Conservation (phyloP, 495 filamentous ascomycete genomes). For the Hypomontagnella submonticulosa region DNA sequence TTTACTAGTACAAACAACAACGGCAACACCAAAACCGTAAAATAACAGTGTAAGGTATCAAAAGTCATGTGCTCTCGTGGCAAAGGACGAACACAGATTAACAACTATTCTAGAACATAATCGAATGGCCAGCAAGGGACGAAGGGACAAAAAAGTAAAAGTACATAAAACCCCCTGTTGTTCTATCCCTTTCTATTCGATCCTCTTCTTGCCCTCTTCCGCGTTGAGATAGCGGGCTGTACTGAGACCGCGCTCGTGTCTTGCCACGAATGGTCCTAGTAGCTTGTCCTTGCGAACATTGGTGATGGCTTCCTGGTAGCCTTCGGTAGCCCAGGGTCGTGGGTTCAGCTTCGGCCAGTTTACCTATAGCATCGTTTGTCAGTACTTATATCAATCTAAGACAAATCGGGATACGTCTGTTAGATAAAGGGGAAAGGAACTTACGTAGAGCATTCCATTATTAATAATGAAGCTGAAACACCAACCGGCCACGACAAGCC, state of each 20-base stretch:
- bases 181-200: constrained; percentile 65
- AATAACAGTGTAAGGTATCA: background rate
- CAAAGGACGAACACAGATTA: background rate
- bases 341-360: constrained; percentile 98
- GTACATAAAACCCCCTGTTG: constrained; percentile 12
- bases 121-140: constrained; percentile 8
- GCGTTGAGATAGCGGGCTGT: constrained; percentile 80
- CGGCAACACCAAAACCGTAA: background rate
- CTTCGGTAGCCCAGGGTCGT: constrained; percentile 82
- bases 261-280: constrained; percentile 75
- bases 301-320: constrained; percentile 85
- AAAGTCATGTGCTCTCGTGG: too few relatives aligned
- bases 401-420: background rate
- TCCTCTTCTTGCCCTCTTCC: constrained; percentile 97
- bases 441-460: constrained; percentile 93
- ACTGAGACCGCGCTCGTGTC: constrained; percentile 81
- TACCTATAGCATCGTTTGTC: constrained; percentile 64
- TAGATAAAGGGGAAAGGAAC: constrained; percentile 40
- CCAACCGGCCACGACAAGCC: constrained; percentile 74
- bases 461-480: constrained; percentile 75
- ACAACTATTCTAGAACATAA: constrained; percentile 22
- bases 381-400: constrained; percentile 21
- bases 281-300: constrained; percentile 80
- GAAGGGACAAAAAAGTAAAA: constrained; percentile 31
- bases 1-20: background rate